Evolutionary conservation across 257 asterid genomes (phyloP).

Genomic region (Lycium barbarum): DNA sequence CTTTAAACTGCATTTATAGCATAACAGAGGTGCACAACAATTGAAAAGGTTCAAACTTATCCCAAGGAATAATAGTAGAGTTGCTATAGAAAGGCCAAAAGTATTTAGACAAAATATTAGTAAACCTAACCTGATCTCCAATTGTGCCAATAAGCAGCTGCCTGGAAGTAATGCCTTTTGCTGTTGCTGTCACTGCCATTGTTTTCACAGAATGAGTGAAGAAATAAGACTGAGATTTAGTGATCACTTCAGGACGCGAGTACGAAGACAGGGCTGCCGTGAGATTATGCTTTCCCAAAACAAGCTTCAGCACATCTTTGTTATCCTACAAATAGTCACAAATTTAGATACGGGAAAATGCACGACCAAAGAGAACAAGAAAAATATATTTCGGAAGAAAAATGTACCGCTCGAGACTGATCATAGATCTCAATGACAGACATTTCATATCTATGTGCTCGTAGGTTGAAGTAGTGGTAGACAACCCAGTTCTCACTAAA

Average conservation of each 20-base stretch:
- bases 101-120: not conserved
- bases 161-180: slow-evolving; percentile 95
- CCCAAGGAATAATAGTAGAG: not conserved
- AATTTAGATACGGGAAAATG: slow-evolving; percentile 33
- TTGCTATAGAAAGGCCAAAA: not conserved
- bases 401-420: slow-evolving; percentile 87
- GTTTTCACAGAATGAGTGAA: slow-evolving; percentile 81
- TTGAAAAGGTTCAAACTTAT: not conserved
- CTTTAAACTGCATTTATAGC: not conserved
- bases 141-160: slow-evolving; percentile 91
- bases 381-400: slow-evolving; percentile 40
- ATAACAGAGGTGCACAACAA: not conserved
- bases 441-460: slow-evolving; percentile 95
- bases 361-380: slow-evolving; percentile 3
- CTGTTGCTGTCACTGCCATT: slow-evolving; percentile 85
- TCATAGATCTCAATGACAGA: slow-evolving; percentile 96
- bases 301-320: slow-evolving; percentile 87
- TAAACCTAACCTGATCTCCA: slow-evolving; percentile 80
- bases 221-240: slow-evolving; percentile 89
- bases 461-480: slow-evolving; percentile 92
- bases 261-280: slow-evolving; percentile 87
- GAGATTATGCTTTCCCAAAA: slow-evolving; percentile 84
- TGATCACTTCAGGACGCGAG: slow-evolving; percentile 80
- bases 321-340: slow-evolving; percentile 64
- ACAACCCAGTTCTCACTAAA: slow-evolving; percentile 96